Evolutionary conservation across 1,139 yeast species (phyloP).

Genomic region (Lodderomyces parapsilosis): DNA sequence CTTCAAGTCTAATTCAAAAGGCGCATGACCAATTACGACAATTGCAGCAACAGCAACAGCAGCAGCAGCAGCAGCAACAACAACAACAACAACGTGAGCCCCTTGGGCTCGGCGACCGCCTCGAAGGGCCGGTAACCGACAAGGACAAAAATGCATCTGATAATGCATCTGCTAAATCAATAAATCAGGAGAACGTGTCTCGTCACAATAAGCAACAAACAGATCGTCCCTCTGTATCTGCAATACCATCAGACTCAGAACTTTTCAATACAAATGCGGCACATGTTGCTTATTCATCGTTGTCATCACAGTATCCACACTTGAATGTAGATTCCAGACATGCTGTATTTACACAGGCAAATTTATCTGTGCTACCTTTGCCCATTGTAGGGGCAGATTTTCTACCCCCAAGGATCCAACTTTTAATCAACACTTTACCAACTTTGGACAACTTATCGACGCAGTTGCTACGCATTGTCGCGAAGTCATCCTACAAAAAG

Average conservation of each 20-base stretch:
- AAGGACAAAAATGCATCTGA: constrained; percentile 2
- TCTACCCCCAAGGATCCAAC: constrained; percentile 59
- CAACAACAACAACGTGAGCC: not conserved
- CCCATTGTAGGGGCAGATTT: constrained; percentile 55
- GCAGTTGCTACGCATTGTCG: constrained; percentile 67
- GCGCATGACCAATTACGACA: constrained; percentile 4
- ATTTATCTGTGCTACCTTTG: constrained; percentile 57
- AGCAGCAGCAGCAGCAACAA: constrained; percentile 1
- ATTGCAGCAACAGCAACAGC: constrained; percentile 29
- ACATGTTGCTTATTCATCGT: constrained; percentile 43
- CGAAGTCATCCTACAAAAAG: constrained; percentile 70
- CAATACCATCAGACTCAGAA: constrained; percentile 43
- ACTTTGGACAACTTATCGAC: constrained; percentile 73
- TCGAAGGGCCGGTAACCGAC: not conserved
- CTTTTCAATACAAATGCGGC: constrained; percentile 43
- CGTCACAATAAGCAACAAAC: constrained; percentile 1
- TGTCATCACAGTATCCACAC: constrained; percentile 28
- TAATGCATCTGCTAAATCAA: not conserved
- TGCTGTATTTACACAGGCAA: constrained; percentile 48
- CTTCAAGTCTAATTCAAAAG: constrained; percentile 2
- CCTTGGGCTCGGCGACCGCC: not conserved
- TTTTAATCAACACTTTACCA: constrained; percentile 65
- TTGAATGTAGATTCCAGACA: constrained; percentile 7
- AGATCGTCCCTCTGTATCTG: constrained; percentile 16
- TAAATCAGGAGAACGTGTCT: constrained; percentile 2